Conservation (phyloP, 768 basidiomycete species). For the Mycena amicta region DNA sequence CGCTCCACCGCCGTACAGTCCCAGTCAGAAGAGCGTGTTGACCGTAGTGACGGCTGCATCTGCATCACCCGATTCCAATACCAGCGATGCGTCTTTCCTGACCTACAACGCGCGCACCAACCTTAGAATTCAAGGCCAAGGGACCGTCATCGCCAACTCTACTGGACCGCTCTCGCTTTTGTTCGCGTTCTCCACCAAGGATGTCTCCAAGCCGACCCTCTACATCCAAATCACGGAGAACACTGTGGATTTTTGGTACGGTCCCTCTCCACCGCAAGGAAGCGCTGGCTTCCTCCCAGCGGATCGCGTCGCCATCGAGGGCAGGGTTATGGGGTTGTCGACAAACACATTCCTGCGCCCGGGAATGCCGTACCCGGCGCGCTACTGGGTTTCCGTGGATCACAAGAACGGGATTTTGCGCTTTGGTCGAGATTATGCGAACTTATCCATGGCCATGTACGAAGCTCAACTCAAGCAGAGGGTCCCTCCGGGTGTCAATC, state of each 20-base stretch:
- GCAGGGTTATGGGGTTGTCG: neutral
- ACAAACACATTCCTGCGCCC: neutral
- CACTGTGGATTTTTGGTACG: neutral
- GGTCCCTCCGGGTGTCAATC: neutral
- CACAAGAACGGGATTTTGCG: neutral
- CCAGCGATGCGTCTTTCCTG: neutral
- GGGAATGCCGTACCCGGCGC: neutral
- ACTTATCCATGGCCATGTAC: neutral
- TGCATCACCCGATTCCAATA: neutral
- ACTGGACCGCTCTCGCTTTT: neutral
- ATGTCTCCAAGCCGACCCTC: neutral
- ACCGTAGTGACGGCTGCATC: neutral
- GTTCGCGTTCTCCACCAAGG: neutral
- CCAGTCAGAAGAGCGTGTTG: neutral
- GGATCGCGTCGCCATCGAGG: neutral
- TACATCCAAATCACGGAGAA: neutral
- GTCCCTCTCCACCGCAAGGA: neutral
- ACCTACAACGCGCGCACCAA: neutral
- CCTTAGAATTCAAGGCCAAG: neutral
- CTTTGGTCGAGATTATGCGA: neutral
- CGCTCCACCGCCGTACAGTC: neutral
- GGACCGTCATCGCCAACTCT: neutral
- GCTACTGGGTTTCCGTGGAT: neutral
- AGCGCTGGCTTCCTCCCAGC: neutral
- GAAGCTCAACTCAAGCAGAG: neutral